Conservation (phyloP, 192 early-diverging fungal genomes). For the Kickxella alabastrina region DNA sequence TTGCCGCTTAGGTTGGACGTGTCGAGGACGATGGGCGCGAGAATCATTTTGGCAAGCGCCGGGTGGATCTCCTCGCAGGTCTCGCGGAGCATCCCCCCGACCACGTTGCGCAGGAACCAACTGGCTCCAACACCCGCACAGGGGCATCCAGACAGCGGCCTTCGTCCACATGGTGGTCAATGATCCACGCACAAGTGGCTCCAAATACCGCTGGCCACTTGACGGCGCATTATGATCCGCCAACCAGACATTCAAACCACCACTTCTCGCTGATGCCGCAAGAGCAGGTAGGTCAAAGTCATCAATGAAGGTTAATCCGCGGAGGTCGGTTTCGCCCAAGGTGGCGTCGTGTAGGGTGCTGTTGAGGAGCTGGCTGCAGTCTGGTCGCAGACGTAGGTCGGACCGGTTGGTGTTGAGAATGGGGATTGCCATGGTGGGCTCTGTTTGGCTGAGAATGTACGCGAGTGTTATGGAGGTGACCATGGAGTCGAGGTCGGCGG, state of each 20-base stretch:
- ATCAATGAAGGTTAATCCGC: slow-evolving; percentile 36
- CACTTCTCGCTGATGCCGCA: neutral
- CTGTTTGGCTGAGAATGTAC: slow-evolving; percentile 17
- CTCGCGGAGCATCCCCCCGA: slow-evolving; percentile 10
- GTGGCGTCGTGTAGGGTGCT: slow-evolving; percentile 4
- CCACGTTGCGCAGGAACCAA: slow-evolving; percentile 42
- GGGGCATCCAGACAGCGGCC: slow-evolving; percentile 11
- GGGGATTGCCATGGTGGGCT: slow-evolving; percentile 14
- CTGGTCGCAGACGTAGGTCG: slow-evolving; percentile 40
- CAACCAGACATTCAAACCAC: slow-evolving; percentile 20
- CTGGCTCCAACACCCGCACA: slow-evolving; percentile 20
- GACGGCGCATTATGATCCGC: slow-evolving; percentile 46
- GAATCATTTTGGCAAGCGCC: slow-evolving; percentile 24
- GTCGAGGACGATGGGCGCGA: slow-evolving; percentile 39
- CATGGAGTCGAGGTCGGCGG: slow-evolving; percentile 51
- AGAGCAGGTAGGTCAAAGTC: slow-evolving; percentile 19
- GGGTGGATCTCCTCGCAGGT: slow-evolving; percentile 4
- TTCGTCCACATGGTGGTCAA: slow-evolving; percentile 51
- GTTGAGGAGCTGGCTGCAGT: slow-evolving; percentile 26
- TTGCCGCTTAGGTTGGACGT: slow-evolving; percentile 25
- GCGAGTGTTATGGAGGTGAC: slow-evolving; percentile 43
- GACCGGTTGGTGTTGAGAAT: slow-evolving; percentile 32
- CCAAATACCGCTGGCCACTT: slow-evolving; percentile 22
- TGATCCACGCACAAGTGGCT: slow-evolving; percentile 37
- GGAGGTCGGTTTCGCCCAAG: slow-evolving; percentile 1